Percentiles rank a stretch among this genome's conserved stretches.
Conservation (phyloP, 495 filamentous ascomycete genomes). For the Massariosphaeria phaeospora region DNA sequence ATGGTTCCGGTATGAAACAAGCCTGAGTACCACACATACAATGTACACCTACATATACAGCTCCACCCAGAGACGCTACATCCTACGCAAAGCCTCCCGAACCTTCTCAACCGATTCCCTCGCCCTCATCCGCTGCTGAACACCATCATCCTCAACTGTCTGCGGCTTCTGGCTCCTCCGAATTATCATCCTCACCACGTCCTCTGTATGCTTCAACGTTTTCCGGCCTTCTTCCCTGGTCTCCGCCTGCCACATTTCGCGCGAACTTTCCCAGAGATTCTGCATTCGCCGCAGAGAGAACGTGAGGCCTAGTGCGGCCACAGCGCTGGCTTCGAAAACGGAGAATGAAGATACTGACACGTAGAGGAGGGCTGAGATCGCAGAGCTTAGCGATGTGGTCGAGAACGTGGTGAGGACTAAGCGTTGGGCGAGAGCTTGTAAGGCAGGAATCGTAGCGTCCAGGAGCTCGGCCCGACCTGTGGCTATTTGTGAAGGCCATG, state of each 20-base stretch:
- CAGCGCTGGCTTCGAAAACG: conserved; percentile 69
- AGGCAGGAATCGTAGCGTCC: conserved; percentile 58
- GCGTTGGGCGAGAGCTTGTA: conserved; percentile 76
- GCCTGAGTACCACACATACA: no score
- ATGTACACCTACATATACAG: background rate
- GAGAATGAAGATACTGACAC: conserved; percentile 52
- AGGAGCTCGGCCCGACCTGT: conserved; percentile 55
- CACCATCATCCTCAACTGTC: conserved; percentile 42
- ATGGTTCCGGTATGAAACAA: no score
- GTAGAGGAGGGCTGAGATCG: conserved; percentile 65
- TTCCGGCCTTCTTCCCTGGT: conserved; percentile 76
- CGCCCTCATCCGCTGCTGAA: conserved; percentile 46
- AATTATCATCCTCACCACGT: conserved; percentile 54
- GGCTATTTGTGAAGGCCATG: conserved; percentile 50
- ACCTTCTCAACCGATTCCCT: conserved; percentile 43
- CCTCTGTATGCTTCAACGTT: conserved; percentile 65
- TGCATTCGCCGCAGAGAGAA: conserved; percentile 72
- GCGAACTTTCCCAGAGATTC: conserved; percentile 67
- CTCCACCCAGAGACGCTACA: background rate
- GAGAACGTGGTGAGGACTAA: conserved; percentile 70
- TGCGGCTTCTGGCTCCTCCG: conserved; percentile 45
- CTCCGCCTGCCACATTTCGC: conserved; percentile 66
- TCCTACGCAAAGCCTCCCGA: conserved; percentile 50
- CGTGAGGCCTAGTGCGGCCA: conserved; percentile 73
- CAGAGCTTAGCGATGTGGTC: conserved; percentile 56